phyloP scores from a whole-genome alignment of 1,139 yeast species.

The Sugiyamaella xylanicola region DNA sequence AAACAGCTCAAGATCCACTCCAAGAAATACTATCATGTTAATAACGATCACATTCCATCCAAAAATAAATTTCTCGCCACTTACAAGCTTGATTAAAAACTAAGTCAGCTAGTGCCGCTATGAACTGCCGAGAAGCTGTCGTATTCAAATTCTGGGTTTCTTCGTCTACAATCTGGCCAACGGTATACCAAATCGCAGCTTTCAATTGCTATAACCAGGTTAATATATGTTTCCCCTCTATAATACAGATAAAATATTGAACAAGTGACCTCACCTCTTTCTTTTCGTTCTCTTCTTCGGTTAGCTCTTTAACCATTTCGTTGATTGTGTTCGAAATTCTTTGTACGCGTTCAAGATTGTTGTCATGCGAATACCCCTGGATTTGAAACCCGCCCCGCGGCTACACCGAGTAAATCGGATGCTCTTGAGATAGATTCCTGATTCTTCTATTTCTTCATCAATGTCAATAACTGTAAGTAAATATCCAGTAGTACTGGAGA shows the following conservation, averaged over 20 bases:
- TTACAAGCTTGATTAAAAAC: slow-evolving; percentile 39
- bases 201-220: slow-evolving; percentile 30
- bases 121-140: slow-evolving; percentile 38
- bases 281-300: slow-evolving; percentile 16
- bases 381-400: neutral
- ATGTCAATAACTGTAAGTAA: slow-evolving; percentile 19
- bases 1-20: slow-evolving; percentile 37
- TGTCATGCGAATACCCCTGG: neutral
- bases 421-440: too few relatives aligned
- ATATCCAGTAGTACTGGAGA: neutral
- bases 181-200: slow-evolving; percentile 39
- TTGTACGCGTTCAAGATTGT: neutral
- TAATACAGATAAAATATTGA: neutral
- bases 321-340: neutral
- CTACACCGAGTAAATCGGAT: neutral
- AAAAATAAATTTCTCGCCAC: too few relatives aligned
- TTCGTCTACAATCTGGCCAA: slow-evolving; percentile 38
- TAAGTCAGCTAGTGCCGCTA: slow-evolving; percentile 39
- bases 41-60: neutral
- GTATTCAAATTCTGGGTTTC: slow-evolving; percentile 33
- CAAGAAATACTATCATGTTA: slow-evolving; percentile 29
- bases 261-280: slow-evolving; percentile 4
- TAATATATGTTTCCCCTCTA: neutral
- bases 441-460: neutral
- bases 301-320: slow-evolving; percentile 9